phyloP scores from a whole-genome alignment of 345 rosid genomes.

The Gossypium ekmanianum region DNA sequence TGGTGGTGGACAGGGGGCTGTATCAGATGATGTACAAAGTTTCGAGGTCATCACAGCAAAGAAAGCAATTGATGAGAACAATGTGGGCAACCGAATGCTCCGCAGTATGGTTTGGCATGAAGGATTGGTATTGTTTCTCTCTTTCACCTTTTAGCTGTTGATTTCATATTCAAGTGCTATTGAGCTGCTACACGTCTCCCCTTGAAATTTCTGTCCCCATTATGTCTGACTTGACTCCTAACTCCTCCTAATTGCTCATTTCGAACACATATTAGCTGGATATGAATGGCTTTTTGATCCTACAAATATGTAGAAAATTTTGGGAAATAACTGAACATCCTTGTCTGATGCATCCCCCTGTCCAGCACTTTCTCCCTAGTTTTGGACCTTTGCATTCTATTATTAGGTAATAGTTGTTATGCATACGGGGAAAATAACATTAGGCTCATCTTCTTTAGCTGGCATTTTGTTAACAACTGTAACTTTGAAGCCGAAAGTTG shows the following conservation, averaged over 20 bases:
- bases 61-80: conserved; percentile 83
- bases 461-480: too few relatives aligned
- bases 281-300: neutral
- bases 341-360: neutral
- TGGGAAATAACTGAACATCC: neutral
- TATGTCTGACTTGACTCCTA: neutral
- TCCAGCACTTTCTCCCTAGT: neutral
- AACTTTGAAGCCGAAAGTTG: conserved; percentile 6
- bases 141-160: conserved; percentile 6
- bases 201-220: neutral
- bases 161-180: conserved; percentile 11
- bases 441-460: neutral
- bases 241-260: neutral
- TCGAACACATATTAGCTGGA: neutral
- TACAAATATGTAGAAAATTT: neutral
- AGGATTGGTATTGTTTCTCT: conserved; percentile 70
- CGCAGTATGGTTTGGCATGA: conserved; percentile 99
- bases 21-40: conserved; percentile 40
- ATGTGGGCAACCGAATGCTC: conserved; percentile 95
- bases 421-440: neutral
- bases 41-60: conserved; percentile 88
- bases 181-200: neutral
- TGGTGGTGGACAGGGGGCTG: conserved; percentile 71
- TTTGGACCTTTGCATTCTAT: neutral
- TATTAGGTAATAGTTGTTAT: neutral